phyloP scores from a whole-genome alignment of 2,329 filamentous ascomycete species.

The Aspergillus latus region DNA sequence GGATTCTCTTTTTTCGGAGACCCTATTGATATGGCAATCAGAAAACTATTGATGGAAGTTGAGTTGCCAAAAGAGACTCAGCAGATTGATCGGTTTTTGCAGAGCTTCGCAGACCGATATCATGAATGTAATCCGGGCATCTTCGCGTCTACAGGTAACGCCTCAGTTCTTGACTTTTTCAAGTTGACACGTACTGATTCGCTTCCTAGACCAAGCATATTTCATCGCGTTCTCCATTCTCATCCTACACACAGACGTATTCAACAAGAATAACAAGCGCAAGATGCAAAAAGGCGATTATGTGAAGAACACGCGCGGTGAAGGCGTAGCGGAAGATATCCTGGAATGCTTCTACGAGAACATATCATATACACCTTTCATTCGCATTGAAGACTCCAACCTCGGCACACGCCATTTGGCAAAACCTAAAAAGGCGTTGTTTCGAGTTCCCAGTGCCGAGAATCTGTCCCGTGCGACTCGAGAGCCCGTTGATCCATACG shows the following conservation, averaged over 20 bases:
- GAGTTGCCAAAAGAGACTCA: constrained; percentile 96
- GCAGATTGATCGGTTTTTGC: constrained; percentile 91
- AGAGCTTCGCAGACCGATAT: constrained; percentile 93
- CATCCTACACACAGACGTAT: constrained; percentile 96
- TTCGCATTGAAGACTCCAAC: constrained; percentile 91
- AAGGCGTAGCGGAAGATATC: constrained; percentile 91
- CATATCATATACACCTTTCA: constrained; percentile 96
- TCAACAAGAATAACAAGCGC: constrained; percentile 99
- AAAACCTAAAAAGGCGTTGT: constrained; percentile 69
- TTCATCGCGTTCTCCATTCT: constrained; percentile 96
- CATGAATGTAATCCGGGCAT: constrained; percentile 98
- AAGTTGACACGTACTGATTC: not conserved
- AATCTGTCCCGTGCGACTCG: constrained; percentile 64
- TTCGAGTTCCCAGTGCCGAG: constrained; percentile 66
- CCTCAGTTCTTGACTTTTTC: not conserved
- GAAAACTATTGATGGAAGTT: constrained; percentile 94
- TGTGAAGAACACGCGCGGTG: constrained; percentile 87
- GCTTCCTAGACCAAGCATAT: constrained; percentile 77
- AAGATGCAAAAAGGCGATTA: constrained; percentile 98
- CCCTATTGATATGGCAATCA: constrained; percentile 95
- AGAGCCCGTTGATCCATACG: constrained; percentile 93
- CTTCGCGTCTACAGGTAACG: constrained; percentile 69
- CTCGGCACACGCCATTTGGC: constrained; percentile 67
- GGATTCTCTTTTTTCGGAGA: constrained; percentile 94
- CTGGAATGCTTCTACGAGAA: constrained; percentile 98